Base-by-base conservation (phyloP, 805 yeast genomes). In the Metschnikowia sp. region DNA sequence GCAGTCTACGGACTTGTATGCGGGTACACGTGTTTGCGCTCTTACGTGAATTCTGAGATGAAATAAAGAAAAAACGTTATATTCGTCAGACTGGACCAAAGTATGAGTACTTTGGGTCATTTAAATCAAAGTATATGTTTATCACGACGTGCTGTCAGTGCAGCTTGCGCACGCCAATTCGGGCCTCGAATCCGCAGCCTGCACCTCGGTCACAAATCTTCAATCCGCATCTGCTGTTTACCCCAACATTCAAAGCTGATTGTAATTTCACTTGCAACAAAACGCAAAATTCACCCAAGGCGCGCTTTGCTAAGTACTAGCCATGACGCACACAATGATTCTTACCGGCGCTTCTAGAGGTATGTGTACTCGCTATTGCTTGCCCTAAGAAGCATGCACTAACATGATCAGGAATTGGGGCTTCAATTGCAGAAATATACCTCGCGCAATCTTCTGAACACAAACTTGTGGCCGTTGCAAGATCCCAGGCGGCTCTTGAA, bases 391-490 rank as follows among this genome's bases (percentile, higher is more conserved):
- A n/a, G n/a, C 35, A 32, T 13, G 35, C 88, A 33, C 51, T 51
- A 51, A 48, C 32, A n/a, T 12, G 4, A 12, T 8, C 40, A 71
- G 96, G 97, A 5, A 84, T 92, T 58, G 99, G 99, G 2, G 78
- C 75, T n/a, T 77, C 90, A 1, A 81, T 86, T 54, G 88, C 84
- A 3, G 75, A 77, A 34, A 58, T 70, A 12, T 65, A 79, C 15
- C 66, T 90, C 1, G 55, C 69, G 0, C 53, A 60, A 26, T 46
- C 55, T 11, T 62, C 78, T 1, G 42, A 46, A 18, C 59, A 66
- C 42, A 70, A 71, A 34, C 78, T 87, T 5, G 77, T 87, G 10
- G 89, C 89, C 0, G 79, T 88, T 29, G 91, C 96, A 0, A 78
- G 97, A 56, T 72, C 87, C 4, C 74, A 70, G 39, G 70, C 65